Percentiles rank a stretch among this genome's conserved stretches.
Conservation (phyloP, 768 basidiomycete species). For the Gloeopeniophorella convolvens region DNA sequence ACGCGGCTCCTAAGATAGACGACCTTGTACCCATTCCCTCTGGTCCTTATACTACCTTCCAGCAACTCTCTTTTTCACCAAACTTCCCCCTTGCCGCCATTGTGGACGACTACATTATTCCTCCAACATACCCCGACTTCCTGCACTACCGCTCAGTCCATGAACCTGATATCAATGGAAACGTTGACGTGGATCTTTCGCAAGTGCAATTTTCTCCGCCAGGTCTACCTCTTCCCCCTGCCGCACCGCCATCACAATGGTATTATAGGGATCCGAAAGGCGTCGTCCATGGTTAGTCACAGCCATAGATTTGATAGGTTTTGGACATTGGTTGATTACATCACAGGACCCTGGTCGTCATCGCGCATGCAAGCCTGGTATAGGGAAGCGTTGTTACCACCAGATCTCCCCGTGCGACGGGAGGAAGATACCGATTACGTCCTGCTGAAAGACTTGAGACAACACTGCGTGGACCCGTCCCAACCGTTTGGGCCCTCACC, state of each 20-base stretch:
- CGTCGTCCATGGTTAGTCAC: constrained; percentile 65
- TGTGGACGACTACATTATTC: constrained; percentile 87
- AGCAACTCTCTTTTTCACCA: constrained; percentile 81
- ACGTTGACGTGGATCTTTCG: constrained; percentile 39
- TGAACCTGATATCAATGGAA: constrained; percentile 49
- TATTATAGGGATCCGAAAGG: constrained; percentile 80
- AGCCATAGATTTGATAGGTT: background rate
- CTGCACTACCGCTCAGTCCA: constrained; percentile 58
- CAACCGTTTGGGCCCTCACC: constrained; percentile 59
- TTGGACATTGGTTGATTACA: background rate
- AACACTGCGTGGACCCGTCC: constrained; percentile 76
- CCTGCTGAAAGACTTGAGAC: constrained; percentile 64
- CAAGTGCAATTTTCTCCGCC: constrained; percentile 73
- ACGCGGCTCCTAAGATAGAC: constrained; percentile 44
- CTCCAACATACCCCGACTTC: constrained; percentile 81
- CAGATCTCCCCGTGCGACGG: constrained; percentile 72
- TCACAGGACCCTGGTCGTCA: constrained; percentile 79
- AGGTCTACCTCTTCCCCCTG: constrained; percentile 66
- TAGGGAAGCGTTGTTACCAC: constrained; percentile 75
- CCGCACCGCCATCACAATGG: constrained; percentile 67
- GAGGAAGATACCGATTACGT: constrained; percentile 68
- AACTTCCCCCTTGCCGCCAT: constrained; percentile 84
- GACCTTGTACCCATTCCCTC: constrained; percentile 63
- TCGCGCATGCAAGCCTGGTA: constrained; percentile 87
- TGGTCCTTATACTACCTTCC: constrained; percentile 87